Conservation (phyloP, 2,329 filamentous ascomycete genomes). For the Didymella arachidicola region DNA sequence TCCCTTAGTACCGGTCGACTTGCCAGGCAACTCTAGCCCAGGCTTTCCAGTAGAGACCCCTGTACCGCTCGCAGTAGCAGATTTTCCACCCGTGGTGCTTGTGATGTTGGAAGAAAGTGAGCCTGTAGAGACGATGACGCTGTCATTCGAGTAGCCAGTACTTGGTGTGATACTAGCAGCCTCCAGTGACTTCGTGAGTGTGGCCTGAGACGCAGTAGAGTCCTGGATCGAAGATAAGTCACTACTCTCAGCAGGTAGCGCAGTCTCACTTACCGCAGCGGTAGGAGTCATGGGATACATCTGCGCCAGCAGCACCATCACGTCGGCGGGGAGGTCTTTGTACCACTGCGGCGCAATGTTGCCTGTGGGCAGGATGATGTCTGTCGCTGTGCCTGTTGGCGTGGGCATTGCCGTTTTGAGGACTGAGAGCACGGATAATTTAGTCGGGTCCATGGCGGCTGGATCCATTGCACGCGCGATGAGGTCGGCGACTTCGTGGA, state of each 20-base stretch:
- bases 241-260: neutral
- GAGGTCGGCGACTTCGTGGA: conserved; percentile 8
- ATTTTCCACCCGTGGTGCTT: neutral
- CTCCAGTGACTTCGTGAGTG: conserved; percentile 3
- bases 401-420: conserved; percentile 18
- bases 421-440: conserved; percentile 20
- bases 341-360: conserved; percentile 17
- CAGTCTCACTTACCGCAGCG: conserved; percentile 1
- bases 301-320: conserved; percentile 18
- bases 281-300: conserved; percentile 17
- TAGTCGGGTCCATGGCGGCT: conserved; percentile 17
- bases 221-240: neutral
- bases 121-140: neutral
- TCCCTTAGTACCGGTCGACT: conserved; percentile 14
- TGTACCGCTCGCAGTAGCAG: neutral
- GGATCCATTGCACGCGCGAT: conserved; percentile 16
- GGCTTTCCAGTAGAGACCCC: neutral
- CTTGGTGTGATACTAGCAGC: neutral
- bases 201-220: neutral
- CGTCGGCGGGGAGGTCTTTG: conserved; percentile 17
- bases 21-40: neutral
- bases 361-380: conserved; percentile 8
- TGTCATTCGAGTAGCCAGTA: neutral
- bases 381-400: conserved; percentile 9
- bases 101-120: neutral